Conservation (phyloP, 306 rosid genomes). For the Vachellia pachyceras region DNA sequence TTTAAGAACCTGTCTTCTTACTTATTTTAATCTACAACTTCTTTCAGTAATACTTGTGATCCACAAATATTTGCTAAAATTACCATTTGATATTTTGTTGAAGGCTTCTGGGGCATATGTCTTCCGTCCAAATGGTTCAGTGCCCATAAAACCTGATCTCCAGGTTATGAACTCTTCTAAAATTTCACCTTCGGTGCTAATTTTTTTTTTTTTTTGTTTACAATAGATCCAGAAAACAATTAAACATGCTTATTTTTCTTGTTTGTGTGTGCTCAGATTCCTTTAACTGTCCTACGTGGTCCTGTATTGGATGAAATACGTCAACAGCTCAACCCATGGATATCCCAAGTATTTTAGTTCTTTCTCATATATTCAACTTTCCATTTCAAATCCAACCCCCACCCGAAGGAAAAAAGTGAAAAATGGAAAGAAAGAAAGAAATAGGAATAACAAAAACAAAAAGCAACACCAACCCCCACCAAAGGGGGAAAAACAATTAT, state of each 20-base stretch:
- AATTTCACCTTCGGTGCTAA: slow-evolving; percentile 18
- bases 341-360: slow-evolving; percentile 54
- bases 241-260: slow-evolving; percentile 27
- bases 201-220: slow-evolving; percentile 14
- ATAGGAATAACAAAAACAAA: too few species aligned
- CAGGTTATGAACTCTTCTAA: slow-evolving; percentile 46
- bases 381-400: neutral
- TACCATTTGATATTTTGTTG: slow-evolving; percentile 1
- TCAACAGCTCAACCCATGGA: slow-evolving; percentile 60
- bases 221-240: slow-evolving; percentile 15
- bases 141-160: slow-evolving; percentile 46
- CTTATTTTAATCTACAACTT: slow-evolving; percentile 15
- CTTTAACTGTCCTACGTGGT: slow-evolving; percentile 54
- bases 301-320: slow-evolving; percentile 66
- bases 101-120: slow-evolving; percentile 68
- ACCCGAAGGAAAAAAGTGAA: neutral
- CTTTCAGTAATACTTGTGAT: slow-evolving; percentile 14
- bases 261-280: slow-evolving; percentile 36
- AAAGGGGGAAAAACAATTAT: neutral
- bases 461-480: neutral
- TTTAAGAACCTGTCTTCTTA: slow-evolving; percentile 7
- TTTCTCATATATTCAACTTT: neutral
- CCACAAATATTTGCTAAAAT: slow-evolving; percentile 30
- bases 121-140: slow-evolving; percentile 61
- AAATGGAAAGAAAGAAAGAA: neutral